Evolutionary conservation across 129 eudicot genomes (phyloP).

Genomic region (Flaveria ramosissima): DNA sequence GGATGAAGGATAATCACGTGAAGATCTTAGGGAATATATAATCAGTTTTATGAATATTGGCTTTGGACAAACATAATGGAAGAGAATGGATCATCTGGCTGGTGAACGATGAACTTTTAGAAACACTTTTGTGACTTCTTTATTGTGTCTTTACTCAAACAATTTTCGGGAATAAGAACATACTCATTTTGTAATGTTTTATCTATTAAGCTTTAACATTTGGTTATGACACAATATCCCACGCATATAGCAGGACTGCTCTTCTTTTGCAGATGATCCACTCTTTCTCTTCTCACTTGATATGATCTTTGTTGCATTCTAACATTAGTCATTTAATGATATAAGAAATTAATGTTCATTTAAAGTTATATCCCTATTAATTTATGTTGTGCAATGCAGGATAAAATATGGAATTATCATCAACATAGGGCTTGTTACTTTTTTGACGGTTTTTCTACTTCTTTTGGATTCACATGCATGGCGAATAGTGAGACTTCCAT

Average conservation of each 20-base stretch:
- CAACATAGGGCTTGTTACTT: slow-evolving; percentile 65
- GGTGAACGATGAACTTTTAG: neutral
- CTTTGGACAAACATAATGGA: neutral
- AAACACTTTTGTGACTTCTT: neutral
- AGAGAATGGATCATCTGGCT: neutral
- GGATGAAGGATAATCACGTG: neutral
- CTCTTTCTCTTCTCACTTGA: neutral
- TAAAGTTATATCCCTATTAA: neutral
- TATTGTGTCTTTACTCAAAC: neutral
- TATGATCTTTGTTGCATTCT: neutral
- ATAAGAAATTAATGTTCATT: neutral
- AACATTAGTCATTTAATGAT: neutral
- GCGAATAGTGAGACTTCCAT: slow-evolving; percentile 88
- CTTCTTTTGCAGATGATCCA: neutral
- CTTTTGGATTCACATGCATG: slow-evolving; percentile 88
- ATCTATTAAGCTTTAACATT: neutral
- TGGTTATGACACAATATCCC: neutral
- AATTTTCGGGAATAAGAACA: neutral
- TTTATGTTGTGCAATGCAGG: slow-evolving; percentile 47
- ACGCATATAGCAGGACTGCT: neutral
- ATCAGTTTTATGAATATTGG: neutral
- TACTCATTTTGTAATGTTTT: neutral
- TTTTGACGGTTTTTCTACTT: slow-evolving; percentile 57
- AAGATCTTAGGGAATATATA: neutral
- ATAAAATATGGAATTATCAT: slow-evolving; percentile 63